phyloP scores from a whole-genome alignment of 805 yeast genomes.

The Ogataea nonfermentans region DNA sequence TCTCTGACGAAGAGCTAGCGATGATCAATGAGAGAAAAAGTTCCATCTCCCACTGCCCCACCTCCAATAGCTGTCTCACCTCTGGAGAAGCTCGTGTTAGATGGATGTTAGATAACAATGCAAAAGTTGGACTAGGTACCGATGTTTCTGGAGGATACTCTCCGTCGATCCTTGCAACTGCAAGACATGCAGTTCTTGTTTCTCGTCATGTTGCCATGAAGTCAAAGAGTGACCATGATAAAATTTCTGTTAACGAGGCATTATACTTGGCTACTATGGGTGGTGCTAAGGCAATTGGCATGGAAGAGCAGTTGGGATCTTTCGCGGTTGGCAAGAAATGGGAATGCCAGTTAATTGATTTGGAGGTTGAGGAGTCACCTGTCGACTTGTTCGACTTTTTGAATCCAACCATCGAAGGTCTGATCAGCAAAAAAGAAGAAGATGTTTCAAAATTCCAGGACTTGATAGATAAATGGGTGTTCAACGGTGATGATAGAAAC shows the following conservation, averaged over 20 bases:
- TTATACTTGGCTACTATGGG: slow-evolving; percentile 79
- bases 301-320: slow-evolving; percentile 57
- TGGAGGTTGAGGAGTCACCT: slow-evolving; percentile 47
- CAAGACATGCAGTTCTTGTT: slow-evolving; percentile 65
- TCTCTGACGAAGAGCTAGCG: slow-evolving; percentile 58
- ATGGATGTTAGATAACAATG: slow-evolving; percentile 55
- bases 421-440: slow-evolving; percentile 1
- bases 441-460: slow-evolving; percentile 40
- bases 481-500: slow-evolving; percentile 87
- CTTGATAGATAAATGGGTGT: slow-evolving; percentile 78
- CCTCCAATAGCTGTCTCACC: slow-evolving; percentile 77
- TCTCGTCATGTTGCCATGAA: slow-evolving; percentile 66
- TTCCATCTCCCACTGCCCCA: slow-evolving; percentile 87
- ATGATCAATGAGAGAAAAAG: slow-evolving; percentile 49
- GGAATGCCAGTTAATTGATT: slow-evolving; percentile 76
- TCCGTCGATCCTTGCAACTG: slow-evolving; percentile 56
- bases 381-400: slow-evolving; percentile 77
- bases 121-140: slow-evolving; percentile 75
- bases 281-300: slow-evolving; percentile 71
- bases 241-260: slow-evolving; percentile 63
- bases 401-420: slow-evolving; percentile 31
- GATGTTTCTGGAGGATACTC: slow-evolving; percentile 73
- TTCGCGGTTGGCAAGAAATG: slow-evolving; percentile 73
- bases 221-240: slow-evolving; percentile 39
- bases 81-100: slow-evolving; percentile 84